Evolutionary conservation across 805 yeast genomes (phyloP).

Genomic region (Huiozyma sinensis): DNA sequence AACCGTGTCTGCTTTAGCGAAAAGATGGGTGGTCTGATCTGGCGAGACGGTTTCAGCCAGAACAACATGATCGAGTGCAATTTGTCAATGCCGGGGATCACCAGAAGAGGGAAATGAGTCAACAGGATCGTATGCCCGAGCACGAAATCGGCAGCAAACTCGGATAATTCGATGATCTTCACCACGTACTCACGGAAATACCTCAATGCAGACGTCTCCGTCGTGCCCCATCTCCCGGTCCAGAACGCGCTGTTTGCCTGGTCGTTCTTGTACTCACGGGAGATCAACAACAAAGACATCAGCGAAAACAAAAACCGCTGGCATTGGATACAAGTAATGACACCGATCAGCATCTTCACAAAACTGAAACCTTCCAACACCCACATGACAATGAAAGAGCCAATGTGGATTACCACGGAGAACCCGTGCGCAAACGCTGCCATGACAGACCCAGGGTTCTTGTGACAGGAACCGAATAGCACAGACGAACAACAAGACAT

Average conservation of each 20-base stretch:
- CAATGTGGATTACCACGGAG: slow-evolving; percentile 76
- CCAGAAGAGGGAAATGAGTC: slow-evolving; percentile 77
- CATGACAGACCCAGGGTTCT: slow-evolving; percentile 88
- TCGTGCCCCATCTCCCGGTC: slow-evolving; percentile 98
- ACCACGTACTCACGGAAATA: slow-evolving; percentile 92
- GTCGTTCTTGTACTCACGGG: slow-evolving; percentile 94
- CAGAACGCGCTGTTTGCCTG: slow-evolving; percentile 96
- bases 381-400: slow-evolving; percentile 93
- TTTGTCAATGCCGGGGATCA: slow-evolving; percentile 82
- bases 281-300: slow-evolving; percentile 63
- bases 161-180: slow-evolving; percentile 84
- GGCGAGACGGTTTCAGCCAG: slow-evolving; percentile 96
- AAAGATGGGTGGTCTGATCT: slow-evolving; percentile 94
- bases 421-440: slow-evolving; percentile 97
- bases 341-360: slow-evolving; percentile 75
- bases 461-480: slow-evolving; percentile 83
- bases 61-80: slow-evolving; percentile 97
- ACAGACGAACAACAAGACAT: slow-evolving; percentile 97
- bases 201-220: slow-evolving; percentile 88
- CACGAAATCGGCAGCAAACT: slow-evolving; percentile 92
- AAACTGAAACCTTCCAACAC: slow-evolving; percentile 87
- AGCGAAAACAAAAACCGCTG: slow-evolving; percentile 82
- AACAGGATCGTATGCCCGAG: slow-evolving; percentile 83
- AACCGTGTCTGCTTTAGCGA: slow-evolving; percentile 91
- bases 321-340: slow-evolving; percentile 69